Percentiles rank a stretch among this genome's conserved stretches.
Evolutionary conservation across 352 stramenopile species (phyloP).

Genomic region (Globisporangium okanoganense): DNA sequence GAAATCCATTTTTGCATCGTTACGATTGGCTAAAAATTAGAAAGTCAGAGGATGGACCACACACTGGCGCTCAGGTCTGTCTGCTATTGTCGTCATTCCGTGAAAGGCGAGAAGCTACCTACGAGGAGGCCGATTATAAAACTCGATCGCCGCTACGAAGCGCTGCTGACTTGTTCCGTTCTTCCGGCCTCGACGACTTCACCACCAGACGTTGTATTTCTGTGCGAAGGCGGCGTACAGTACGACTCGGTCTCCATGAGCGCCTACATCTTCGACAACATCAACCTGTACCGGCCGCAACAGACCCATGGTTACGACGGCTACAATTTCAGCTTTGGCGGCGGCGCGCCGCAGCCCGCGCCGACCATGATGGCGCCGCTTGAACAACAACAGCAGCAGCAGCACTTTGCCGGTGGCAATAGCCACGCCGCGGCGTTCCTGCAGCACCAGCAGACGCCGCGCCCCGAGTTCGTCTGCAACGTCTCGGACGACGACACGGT

Average conservation of each 20-base stretch:
- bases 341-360: not conserved
- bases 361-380: constrained; percentile 11
- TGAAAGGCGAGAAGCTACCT: not conserved
- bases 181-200: constrained; percentile 18
- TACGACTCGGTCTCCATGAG: constrained; percentile 8
- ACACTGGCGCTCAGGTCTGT: constrained; percentile 7
- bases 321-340: not conserved
- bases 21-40: constrained; percentile 2
- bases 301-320: not conserved
- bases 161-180: constrained; percentile 11
- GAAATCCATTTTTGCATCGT: not conserved
- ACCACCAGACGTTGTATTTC: too few species aligned
- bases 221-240: not conserved
- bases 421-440: constrained; percentile 5
- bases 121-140: not conserved
- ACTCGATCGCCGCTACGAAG: not conserved
- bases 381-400: constrained; percentile 3
- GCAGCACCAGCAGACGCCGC: constrained; percentile 6
- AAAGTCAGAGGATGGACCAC: constrained; percentile 5
- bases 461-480: constrained; percentile 39
- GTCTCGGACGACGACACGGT: constrained; percentile 60
- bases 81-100: constrained; percentile 13
- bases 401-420: constrained; percentile 4
- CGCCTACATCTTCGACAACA: constrained; percentile 19
- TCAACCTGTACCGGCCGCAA: constrained; percentile 1